Conservation (phyloP, 768 basidiomycete genomes). For the Pleurotus salmoneostramineus region DNA sequence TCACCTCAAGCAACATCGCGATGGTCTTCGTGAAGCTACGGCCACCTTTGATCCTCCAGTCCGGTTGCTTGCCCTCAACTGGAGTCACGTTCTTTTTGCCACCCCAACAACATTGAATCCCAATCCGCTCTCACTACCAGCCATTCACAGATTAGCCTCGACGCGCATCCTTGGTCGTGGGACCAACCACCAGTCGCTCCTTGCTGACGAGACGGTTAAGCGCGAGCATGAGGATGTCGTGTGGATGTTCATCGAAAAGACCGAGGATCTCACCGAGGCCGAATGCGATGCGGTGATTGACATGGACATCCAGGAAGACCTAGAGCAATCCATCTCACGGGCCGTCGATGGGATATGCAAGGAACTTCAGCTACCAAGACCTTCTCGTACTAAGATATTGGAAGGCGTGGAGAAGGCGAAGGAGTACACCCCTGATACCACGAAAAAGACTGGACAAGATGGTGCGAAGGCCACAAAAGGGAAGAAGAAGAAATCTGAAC, state of each 20-base stretch:
- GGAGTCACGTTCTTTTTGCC: constrained; percentile 29
- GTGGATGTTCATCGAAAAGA: constrained; percentile 70
- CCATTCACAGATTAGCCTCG: constrained; percentile 70
- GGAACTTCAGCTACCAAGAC: constrained; percentile 50
- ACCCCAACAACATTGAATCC: constrained; percentile 26
- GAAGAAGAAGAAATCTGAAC: constrained; percentile 19
- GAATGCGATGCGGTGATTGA: constrained; percentile 71
- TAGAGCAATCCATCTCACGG: constrained; percentile 51
- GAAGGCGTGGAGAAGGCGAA: constrained; percentile 47
- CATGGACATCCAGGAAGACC: constrained; percentile 54
- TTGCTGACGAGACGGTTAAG: constrained; percentile 39
- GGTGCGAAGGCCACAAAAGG: constrained; percentile 26
- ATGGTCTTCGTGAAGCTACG: constrained; percentile 56
- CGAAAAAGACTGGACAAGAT: constrained; percentile 30
- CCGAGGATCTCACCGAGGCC: constrained; percentile 53
- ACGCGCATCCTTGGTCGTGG: constrained; percentile 76
- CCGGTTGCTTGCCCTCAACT: constrained; percentile 79
- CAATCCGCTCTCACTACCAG: constrained; percentile 41
- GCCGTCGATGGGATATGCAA: constrained; percentile 56
- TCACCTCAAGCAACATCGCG: constrained; percentile 79
- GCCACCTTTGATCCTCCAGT: constrained; percentile 44
- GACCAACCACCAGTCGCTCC: constrained; percentile 80
- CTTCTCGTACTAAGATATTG: constrained; percentile 51
- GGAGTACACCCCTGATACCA: constrained; percentile 33
- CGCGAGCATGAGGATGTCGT: constrained; percentile 75